Evolutionary conservation across 139 green algal genomes (phyloP).

Genomic region (Chlorella sp.): DNA sequence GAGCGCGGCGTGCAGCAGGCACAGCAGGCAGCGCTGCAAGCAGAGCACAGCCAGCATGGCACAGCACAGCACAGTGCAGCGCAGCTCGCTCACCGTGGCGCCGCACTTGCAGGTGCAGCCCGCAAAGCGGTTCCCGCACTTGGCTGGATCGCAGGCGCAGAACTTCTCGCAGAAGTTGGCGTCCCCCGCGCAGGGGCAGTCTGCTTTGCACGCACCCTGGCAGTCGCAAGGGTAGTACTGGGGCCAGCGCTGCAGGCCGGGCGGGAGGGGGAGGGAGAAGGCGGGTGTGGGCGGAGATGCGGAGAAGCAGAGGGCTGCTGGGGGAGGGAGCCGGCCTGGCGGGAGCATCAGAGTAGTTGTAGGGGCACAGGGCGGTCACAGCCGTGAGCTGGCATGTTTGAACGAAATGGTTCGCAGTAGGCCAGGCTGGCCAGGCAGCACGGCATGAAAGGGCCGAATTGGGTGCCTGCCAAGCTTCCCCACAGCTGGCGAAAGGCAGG

Average conservation of each 20-base stretch:
- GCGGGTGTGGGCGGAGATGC: neutral
- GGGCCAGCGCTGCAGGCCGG: slow-evolving; percentile 39
- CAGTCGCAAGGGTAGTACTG: slow-evolving; percentile 63
- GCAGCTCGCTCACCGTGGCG: neutral
- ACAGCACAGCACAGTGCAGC: neutral
- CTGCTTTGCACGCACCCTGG: slow-evolving; percentile 44
- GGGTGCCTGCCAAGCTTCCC: no score
- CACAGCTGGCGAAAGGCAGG: no score
- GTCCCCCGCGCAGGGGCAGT: slow-evolving; percentile 54
- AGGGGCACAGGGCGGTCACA: no score
- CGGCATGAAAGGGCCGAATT: no score
- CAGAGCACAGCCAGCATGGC: neutral
- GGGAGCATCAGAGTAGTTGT: no score
- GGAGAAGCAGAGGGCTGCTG: neutral
- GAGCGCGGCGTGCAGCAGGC: no score
- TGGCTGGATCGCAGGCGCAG: slow-evolving; percentile 53
- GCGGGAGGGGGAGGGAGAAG: neutral
- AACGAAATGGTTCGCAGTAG: no score
- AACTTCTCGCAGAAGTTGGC: slow-evolving; percentile 75
- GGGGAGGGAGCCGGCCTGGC: no score
- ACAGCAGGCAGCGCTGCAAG: neutral
- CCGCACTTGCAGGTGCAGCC: slow-evolving; percentile 80
- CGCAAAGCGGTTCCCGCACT: slow-evolving; percentile 66
- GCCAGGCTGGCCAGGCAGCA: no score
- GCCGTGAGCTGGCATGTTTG: neutral